These are phyloP conservation scores for Ogataea neopini DNA, from an alignment of 805 yeast species.

Conservation along the genomic window DNA sequence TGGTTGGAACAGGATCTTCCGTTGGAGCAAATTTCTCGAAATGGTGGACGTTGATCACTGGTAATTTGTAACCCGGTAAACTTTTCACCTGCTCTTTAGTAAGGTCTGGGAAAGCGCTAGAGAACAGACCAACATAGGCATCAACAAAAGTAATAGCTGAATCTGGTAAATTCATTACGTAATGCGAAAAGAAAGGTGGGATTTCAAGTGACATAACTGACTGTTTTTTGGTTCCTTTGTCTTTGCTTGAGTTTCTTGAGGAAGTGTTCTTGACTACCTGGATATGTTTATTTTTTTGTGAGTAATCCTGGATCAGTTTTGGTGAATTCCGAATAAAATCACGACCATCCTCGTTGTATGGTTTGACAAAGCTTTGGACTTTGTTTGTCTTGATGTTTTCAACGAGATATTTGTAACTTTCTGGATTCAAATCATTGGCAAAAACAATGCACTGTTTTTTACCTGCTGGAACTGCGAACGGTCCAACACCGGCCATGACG, in stretches of 20 bases:
- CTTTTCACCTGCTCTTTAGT: conserved; percentile 37
- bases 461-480: conserved; percentile 96
- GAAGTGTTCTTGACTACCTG: conserved; percentile 39
- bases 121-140: conserved; percentile 73
- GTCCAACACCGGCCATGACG: conserved; percentile 99
- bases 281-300: conserved; percentile 37
- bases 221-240: conserved; percentile 30
- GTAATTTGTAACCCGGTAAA: conserved; percentile 56
- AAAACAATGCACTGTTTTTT: conserved; percentile 76
- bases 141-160: conserved; percentile 82
- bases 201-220: conserved; percentile 34
- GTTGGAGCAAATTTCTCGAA: conserved; percentile 84
- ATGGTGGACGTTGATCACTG: conserved; percentile 84
- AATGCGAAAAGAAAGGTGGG: conserved; percentile 65
- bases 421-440: conserved; percentile 94
- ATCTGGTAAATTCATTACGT: conserved; percentile 95
- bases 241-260: conserved; percentile 23
- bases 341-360: conserved; percentile 80
- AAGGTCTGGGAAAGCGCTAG: conserved; percentile 38
- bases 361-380: conserved; percentile 55
- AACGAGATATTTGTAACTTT: conserved; percentile 68
- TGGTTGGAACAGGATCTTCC: conserved; percentile 64
- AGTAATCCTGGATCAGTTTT: conserved; percentile 48
- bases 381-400: conserved; percentile 67
- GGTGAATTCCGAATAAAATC: conserved; percentile 70